phyloP scores from a whole-genome alignment of 2,329 filamentous ascomycete species.

The Alternaria triticina region DNA sequence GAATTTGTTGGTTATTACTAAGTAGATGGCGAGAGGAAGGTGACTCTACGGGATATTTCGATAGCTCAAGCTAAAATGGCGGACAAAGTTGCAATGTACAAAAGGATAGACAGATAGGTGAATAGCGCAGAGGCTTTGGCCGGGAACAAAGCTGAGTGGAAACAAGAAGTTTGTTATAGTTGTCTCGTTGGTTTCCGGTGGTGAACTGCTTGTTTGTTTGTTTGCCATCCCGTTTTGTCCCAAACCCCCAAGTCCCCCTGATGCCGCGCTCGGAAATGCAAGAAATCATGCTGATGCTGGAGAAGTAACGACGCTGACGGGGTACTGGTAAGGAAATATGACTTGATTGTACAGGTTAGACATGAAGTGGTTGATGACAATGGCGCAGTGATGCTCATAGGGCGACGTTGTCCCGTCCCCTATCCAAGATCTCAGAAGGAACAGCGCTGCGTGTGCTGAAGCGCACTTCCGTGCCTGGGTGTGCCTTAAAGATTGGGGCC shows the following conservation, averaged over 20 bases:
- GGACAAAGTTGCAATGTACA: neutral
- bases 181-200: neutral
- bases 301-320: neutral
- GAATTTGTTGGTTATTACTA: neutral
- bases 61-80: neutral
- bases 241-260: neutral
- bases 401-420: constrained; percentile 30
- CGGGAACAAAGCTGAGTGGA: neutral
- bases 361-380: neutral
- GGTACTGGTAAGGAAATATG: constrained; percentile 5
- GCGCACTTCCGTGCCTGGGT: constrained; percentile 49
- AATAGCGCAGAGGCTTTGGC: neutral
- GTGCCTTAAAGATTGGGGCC: constrained; percentile 50
- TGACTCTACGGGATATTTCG: neutral
- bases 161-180: neutral
- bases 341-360: neutral
- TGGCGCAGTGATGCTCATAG: constrained; percentile 7
- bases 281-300: neutral
- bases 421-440: constrained; percentile 48
- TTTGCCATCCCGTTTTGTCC: neutral
- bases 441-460: constrained; percentile 48
- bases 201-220: neutral
- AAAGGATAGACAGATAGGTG: neutral
- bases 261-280: constrained; percentile 1
- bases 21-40: neutral